Base-by-base conservation (phyloP, 495 filamentous ascomycete species). In the Lasiosphaeria ovina region DNA sequence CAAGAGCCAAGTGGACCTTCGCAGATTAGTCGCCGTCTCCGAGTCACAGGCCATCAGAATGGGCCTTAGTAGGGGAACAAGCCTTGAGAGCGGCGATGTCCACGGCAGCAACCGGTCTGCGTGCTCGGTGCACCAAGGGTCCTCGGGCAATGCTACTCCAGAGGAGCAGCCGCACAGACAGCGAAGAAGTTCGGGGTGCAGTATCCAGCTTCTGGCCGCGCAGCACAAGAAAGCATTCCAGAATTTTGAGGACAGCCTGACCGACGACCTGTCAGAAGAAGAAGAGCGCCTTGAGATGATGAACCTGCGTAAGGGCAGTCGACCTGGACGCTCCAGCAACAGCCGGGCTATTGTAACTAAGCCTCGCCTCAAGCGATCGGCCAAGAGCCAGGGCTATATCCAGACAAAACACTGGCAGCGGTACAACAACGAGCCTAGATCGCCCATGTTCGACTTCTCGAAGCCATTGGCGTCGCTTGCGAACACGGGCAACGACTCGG, bases 1-100 rank as follows among this genome's bases (percentile, higher is more conserved):
- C 60, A 87, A 88, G 16, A 87, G 82, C 52, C 87, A 90, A 66
- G 79, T 86, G 8, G 82, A 90, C 63, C 72, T 89, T 36, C 73
- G 80, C 40, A 70, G 82, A 17, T 74, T 78, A 59, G 72, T 65
- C 6, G 76, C 76, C 31, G 65, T 66, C 50, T 69, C 36, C 11
- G 58, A 61, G 32, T 57, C 62, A 1, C 57, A 51, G 9, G 31
- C 16, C 3, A 24, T 45, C 3, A 34, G 51, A 32, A 50, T 24
- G 12, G 35, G 12, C 34, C 4, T 64, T 11, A 53, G 58, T 48
- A 48, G 58, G 47, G 58, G 58, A 7, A 17, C 12, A 14, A 64
- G 55, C 61, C 47, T 48, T 60, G 38, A 57, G 32, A 59, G 55
- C 33, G 54, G 48, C 10, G 24, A 24, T 24, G 50, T 55, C 38